These are phyloP conservation scores for Harringtonia lauricola DNA, from an alignment of 2,329 filamentous ascomycete species.

Conservation along the genomic window DNA sequence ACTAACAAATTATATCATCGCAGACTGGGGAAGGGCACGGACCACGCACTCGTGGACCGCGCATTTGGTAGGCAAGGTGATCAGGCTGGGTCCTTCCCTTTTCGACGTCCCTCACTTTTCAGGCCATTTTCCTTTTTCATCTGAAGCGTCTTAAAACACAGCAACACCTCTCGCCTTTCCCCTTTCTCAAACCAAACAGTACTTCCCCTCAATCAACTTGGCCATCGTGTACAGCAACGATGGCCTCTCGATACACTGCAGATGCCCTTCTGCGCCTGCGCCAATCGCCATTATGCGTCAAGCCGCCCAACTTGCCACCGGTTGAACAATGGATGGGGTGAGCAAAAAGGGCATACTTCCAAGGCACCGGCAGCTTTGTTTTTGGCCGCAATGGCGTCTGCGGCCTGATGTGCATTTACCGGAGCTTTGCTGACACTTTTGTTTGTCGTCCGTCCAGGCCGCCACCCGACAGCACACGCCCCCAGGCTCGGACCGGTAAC, in stretches of 20 bases:
- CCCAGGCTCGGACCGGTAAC: constrained; percentile 33
- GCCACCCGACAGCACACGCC: constrained; percentile 1
- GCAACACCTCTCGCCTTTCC: neutral
- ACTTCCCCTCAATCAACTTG: neutral
- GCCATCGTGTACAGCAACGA: constrained; percentile 14
- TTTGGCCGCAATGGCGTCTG: neutral
- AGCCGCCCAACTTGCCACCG: constrained; percentile 68
- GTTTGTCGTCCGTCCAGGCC: constrained; percentile 7
- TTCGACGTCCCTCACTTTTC: neutral
- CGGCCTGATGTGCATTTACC: neutral
- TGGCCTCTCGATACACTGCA: constrained; percentile 59
- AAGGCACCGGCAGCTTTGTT: neutral
- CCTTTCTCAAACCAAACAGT: neutral
- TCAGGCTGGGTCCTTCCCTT: neutral
- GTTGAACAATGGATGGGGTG: constrained; percentile 97
- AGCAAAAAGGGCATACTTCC: constrained; percentile 33
- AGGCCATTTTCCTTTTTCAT: constrained; percentile 5
- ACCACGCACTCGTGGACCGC: no score
- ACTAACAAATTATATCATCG: no score
- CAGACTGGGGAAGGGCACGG: no score
- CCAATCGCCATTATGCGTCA: constrained; percentile 72
- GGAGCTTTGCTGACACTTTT: neutral
- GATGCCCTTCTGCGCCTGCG: constrained; percentile 67
- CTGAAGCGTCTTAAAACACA: neutral
- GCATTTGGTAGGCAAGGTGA: no score